Base-by-base conservation (phyloP, 495 filamentous ascomycete genomes). In the Hypoxylon intermedium region DNA sequence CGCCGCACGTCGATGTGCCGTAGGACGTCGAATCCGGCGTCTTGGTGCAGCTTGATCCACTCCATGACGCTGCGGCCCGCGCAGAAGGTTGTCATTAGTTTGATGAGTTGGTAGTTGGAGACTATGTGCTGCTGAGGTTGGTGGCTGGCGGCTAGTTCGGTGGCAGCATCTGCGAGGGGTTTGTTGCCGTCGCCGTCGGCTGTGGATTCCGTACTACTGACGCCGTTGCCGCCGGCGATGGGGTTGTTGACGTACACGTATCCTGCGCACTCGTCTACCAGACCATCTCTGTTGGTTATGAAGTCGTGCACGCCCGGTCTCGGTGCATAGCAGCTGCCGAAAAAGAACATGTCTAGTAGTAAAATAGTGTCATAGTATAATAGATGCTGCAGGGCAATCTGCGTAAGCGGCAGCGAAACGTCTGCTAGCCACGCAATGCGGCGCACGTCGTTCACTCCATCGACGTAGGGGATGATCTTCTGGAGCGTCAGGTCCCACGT, bases 401-500 rank as follows among this genome's bases (percentile, higher is more conserved):
- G 87, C 15, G 90, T 86, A 18, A 97, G 87, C 31, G 86, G 87
- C 62, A 92, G 83, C 59, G 94, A 91, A 1, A 92, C 89, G 69
- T 96, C 91, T 31, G 93, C 91, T 5, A 86, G 79, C 52, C 88
- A 82, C 18, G 93, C 87, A 67, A 98, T 95, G 50, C 89, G 86
- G 18, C 87, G 85, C 45, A 97, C 85, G 72, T 89, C 89, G 67
- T 91, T 90, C 53, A 96, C 86, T 55, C 94, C 94, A 73, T 98
- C 88, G 72, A 98, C 90, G 70, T 90, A 83, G 0, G 88, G 85
- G 42, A 93, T 83, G 55, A 98, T 85, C 51, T 83, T 84, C 70
- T 89, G 89, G 71, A 98, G 84, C 0, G 93, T 96, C 24, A 98
- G 80, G 68, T 97, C 94, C 90, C 90, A 96, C 47, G 89, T 93